phyloP scores from a whole-genome alignment of 768 basidiomycete species.

The Exidia glandulosa region DNA sequence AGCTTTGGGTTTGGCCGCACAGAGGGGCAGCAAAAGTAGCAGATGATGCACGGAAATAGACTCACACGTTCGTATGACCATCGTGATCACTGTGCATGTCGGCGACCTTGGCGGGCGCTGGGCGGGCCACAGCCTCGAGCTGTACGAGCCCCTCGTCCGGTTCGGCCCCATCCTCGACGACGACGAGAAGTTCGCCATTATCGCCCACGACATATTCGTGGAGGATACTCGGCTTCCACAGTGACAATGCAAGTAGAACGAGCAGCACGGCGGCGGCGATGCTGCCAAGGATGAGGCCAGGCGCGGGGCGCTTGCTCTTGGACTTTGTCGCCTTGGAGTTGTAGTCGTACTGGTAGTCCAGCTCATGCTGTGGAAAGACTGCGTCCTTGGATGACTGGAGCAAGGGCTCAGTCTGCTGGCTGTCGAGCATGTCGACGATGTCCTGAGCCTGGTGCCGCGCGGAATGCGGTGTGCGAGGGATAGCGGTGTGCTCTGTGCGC shows the following conservation, averaged over 20 bases:
- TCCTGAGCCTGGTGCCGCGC: neutral
- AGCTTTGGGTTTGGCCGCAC: too few species aligned
- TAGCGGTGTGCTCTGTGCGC: neutral
- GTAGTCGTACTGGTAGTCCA: neutral
- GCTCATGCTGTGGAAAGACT: neutral
- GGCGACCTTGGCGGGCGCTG: neutral
- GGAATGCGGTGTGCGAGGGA: neutral
- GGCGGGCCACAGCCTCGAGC: neutral
- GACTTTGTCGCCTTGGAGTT: neutral
- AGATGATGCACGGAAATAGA: too few species aligned
- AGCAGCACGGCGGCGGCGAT: conserved; percentile 35
- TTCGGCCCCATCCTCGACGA: neutral
- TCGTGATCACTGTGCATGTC: neutral
- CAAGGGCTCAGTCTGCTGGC: conserved; percentile 31
- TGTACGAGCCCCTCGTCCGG: neutral
- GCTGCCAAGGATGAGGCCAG: conserved; percentile 33
- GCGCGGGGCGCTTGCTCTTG: conserved; percentile 22
- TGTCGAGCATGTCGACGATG: neutral
- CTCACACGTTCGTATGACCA: neutral
- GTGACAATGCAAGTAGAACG: conserved; percentile 35
- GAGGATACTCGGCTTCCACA: conserved; percentile 36
- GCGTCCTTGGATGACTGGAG: conserved; percentile 27
- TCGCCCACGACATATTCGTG: conserved; percentile 31
- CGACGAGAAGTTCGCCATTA: conserved; percentile 9
- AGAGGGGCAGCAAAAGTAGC: neutral